These are phyloP conservation scores for Liquidambar formosana DNA, from an alignment of 164 flowering plant species.

Conservation along the genomic window DNA sequence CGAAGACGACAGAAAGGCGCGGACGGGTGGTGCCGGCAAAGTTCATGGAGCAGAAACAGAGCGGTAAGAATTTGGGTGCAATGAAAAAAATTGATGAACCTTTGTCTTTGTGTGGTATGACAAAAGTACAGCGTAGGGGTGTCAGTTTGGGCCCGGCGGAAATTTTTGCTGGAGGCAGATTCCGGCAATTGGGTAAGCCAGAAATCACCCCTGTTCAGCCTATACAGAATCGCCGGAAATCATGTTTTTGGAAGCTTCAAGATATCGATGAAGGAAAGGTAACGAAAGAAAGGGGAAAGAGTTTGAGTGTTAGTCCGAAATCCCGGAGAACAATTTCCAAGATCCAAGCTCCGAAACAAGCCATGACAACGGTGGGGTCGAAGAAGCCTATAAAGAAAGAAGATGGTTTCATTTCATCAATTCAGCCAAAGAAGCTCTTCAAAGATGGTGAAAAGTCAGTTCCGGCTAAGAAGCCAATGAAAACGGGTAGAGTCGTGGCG, in stretches of 20 bases:
- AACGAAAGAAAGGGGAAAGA: conserved; percentile 45
- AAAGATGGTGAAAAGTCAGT: conserved; percentile 51
- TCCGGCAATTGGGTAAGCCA: conserved; percentile 30
- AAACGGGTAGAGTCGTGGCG: conserved; percentile 58
- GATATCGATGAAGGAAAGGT: conserved; percentile 59
- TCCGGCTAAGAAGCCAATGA: conserved; percentile 43
- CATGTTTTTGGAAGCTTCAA: conserved; percentile 61
- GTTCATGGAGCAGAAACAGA: conserved; percentile 53
- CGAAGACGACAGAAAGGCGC: conserved; percentile 29
- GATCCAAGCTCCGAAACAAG: conserved; percentile 35
- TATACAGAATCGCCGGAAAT: conserved; percentile 50
- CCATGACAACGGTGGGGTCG: conserved; percentile 50
- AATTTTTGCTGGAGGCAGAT: conserved; percentile 33
- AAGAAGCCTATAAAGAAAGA: conserved; percentile 54
- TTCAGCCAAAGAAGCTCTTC: conserved; percentile 77
- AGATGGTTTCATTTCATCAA: conserved; percentile 31
- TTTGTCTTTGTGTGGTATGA: conserved; percentile 8
- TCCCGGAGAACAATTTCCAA: conserved; percentile 34
- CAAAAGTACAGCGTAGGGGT: conserved; percentile 40
- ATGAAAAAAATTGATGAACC: conserved; percentile 31
- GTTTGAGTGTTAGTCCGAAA: conserved; percentile 56
- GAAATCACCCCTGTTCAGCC: conserved; percentile 47
- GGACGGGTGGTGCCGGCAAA: conserved; percentile 50
- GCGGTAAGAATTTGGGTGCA: conserved; percentile 21
- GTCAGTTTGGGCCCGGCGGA: conserved; percentile 55